Percentiles rank a stretch among this genome's conserved stretches.
These are phyloP conservation scores for Fusarium sp. DNA, from an alignment of 2,329 filamentous ascomycete genomes.

Conservation along the genomic window DNA sequence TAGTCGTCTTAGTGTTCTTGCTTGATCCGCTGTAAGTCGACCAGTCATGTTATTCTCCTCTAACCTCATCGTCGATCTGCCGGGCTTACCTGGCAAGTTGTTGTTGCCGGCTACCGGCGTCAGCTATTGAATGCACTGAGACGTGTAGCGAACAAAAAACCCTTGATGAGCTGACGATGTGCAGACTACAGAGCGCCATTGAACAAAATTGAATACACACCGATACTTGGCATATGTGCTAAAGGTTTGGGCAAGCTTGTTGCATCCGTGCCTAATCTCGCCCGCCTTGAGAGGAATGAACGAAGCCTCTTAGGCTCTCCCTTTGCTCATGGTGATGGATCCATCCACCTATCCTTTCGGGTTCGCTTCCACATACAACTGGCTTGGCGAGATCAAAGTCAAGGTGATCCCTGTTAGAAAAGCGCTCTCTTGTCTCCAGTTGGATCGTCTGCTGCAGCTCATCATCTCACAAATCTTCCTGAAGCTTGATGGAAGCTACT, in stretches of 20 bases:
- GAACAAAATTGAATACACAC: constrained; percentile 5
- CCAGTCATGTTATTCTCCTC: constrained; percentile 25
- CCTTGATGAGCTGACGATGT: constrained; percentile 19
- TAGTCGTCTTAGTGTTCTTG: constrained; percentile 28
- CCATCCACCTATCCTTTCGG: constrained; percentile 18
- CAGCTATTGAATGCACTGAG: constrained; percentile 14
- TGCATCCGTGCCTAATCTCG: constrained; percentile 8
- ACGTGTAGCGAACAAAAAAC: not conserved
- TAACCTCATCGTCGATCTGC: constrained; percentile 40
- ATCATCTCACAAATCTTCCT: constrained; percentile 18
- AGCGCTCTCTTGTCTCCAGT: not conserved
- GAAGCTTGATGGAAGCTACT: constrained; percentile 4
- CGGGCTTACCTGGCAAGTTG: constrained; percentile 14
- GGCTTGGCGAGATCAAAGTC: constrained; percentile 8
- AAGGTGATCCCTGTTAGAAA: constrained; percentile 1
- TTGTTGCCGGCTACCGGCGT: constrained; percentile 14
- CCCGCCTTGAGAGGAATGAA: constrained; percentile 17
- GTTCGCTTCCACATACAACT: constrained; percentile 11
- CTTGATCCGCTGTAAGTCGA: constrained; percentile 13
- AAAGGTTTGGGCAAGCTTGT: constrained; percentile 6
- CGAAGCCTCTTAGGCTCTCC: not conserved
- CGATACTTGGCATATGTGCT: constrained; percentile 9
- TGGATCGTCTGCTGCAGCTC: constrained; percentile 14
- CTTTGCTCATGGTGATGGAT: constrained; percentile 16
- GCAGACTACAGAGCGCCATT: constrained; percentile 6